Conservation (phyloP, 352 stramenopile genomes). For the Phytophthora sp. region DNA sequence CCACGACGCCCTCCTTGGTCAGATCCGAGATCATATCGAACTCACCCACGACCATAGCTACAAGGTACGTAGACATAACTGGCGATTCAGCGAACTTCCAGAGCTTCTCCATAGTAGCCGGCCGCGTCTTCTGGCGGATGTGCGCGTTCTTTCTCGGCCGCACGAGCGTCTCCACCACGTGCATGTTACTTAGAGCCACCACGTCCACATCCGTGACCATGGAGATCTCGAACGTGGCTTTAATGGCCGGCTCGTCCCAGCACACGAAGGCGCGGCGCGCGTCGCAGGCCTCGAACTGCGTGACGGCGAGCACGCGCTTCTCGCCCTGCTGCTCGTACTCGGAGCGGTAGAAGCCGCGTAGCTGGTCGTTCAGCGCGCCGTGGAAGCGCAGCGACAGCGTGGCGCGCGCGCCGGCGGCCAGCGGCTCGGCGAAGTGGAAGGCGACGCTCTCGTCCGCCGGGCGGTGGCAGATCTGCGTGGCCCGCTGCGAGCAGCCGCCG, state of each 20-base stretch:
- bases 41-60: slow-evolving; percentile 96
- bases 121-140: slow-evolving; percentile 52
- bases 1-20: slow-evolving; percentile 90
- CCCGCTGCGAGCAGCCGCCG: slow-evolving; percentile 26
- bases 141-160: slow-evolving; percentile 65
- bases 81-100: slow-evolving; percentile 94
- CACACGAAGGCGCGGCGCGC: slow-evolving; percentile 96
- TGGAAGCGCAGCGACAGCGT: slow-evolving; percentile 66
- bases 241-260: slow-evolving; percentile 97
- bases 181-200: slow-evolving; percentile 96
- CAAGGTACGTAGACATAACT: slow-evolving; percentile 98
- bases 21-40: slow-evolving; percentile 95
- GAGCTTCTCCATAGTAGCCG: slow-evolving; percentile 53
- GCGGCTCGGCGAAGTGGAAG: slow-evolving; percentile 58
- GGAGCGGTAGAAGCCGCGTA: slow-evolving; percentile 96
- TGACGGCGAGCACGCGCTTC: slow-evolving; percentile 93
- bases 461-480: slow-evolving; percentile 55
- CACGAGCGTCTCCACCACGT: slow-evolving; percentile 86
- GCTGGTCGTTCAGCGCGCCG: slow-evolving; percentile 90
- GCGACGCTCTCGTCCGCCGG: slow-evolving; percentile 61
- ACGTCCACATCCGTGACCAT: slow-evolving; percentile 92
- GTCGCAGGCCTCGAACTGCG: slow-evolving; percentile 86
- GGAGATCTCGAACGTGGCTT: slow-evolving; percentile 94
- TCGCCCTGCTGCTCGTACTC: slow-evolving; percentile 93
- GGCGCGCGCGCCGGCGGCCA: slow-evolving; percentile 37